Conservation (phyloP, 139 green algal species). For the Asterochloris erici region DNA sequence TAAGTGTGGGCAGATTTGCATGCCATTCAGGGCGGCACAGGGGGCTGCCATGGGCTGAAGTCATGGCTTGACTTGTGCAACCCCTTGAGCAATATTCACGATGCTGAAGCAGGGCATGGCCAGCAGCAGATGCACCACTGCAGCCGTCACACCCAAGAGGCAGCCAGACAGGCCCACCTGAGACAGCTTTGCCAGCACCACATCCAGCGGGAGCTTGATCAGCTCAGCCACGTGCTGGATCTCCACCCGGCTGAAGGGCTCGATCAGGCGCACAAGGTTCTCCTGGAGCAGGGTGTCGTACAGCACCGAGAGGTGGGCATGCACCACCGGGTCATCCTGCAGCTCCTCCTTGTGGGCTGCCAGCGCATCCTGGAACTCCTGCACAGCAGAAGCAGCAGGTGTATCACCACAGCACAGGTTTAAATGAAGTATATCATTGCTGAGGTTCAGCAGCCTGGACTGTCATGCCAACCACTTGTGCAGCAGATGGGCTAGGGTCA, state of each 20-base stretch:
- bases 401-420: no score
- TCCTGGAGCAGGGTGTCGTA: slow-evolving; percentile 59
- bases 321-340: slow-evolving; percentile 82
- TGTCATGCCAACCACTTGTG: no score
- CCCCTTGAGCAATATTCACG: no score
- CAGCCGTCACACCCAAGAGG: no score
- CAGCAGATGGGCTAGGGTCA: no score
- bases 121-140: no score
- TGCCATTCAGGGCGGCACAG: not conserved
- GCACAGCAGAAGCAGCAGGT: not conserved
- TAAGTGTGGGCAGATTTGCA: not conserved
- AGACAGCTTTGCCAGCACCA: slow-evolving; percentile 90
- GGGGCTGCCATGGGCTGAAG: not conserved
- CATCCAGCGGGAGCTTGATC: slow-evolving; percentile 77
- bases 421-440: no score
- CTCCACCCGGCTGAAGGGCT: slow-evolving; percentile 93
- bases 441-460: no score
- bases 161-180: slow-evolving; percentile 40
- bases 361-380: slow-evolving; percentile 53
- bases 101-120: no score
- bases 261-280: slow-evolving; percentile 82
- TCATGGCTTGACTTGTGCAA: not conserved
- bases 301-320: slow-evolving; percentile 76
- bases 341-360: slow-evolving; percentile 66
- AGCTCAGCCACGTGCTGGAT: slow-evolving; percentile 87